A percentile compares a stretch with the other conserved stretches of the same genome.
Evolutionary conservation across 2,329 filamentous ascomycete species (phyloP).

Genomic region (Colletotrichum aenigma): DNA sequence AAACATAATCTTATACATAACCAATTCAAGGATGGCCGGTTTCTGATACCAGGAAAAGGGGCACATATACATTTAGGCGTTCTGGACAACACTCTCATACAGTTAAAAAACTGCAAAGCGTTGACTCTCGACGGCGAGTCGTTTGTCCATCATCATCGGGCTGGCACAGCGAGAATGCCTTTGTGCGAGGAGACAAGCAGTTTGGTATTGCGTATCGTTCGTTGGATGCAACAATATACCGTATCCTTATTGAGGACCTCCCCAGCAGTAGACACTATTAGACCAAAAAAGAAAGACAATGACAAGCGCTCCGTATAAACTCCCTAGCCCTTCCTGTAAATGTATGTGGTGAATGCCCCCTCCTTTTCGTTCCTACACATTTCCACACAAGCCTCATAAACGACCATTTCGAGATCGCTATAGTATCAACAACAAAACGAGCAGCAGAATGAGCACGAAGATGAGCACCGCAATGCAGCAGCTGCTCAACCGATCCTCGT

Average conservation of each 20-base stretch:
- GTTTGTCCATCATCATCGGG: not conserved
- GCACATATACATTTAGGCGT: not conserved
- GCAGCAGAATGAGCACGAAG: slow-evolving; percentile 82
- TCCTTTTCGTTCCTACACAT: not conserved
- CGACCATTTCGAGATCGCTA: slow-evolving; percentile 33
- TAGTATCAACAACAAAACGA: slow-evolving; percentile 76
- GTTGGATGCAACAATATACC: slow-evolving; percentile 2
- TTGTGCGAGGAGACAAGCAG: not conserved
- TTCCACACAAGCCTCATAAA: not conserved
- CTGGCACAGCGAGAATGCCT: not conserved
- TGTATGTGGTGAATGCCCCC: not conserved
- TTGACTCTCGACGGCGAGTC: not conserved
- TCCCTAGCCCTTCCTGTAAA: not conserved
- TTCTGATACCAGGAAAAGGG: not conserved
- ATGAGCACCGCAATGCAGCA: slow-evolving; percentile 93
- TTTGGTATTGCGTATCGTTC: not conserved
- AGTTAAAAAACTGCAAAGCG: not conserved
- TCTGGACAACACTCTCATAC: not conserved
- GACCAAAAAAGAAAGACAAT: not conserved
- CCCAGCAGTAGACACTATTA: not conserved
- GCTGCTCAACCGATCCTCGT: slow-evolving; percentile 87
- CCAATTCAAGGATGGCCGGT: not conserved
- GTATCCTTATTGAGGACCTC: not conserved
- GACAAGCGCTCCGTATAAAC: slow-evolving; percentile 8
- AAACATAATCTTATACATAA: slow-evolving; percentile 17